Base-by-base conservation (phyloP, 139 green algal species). In the Eudorina sp. region DNA sequence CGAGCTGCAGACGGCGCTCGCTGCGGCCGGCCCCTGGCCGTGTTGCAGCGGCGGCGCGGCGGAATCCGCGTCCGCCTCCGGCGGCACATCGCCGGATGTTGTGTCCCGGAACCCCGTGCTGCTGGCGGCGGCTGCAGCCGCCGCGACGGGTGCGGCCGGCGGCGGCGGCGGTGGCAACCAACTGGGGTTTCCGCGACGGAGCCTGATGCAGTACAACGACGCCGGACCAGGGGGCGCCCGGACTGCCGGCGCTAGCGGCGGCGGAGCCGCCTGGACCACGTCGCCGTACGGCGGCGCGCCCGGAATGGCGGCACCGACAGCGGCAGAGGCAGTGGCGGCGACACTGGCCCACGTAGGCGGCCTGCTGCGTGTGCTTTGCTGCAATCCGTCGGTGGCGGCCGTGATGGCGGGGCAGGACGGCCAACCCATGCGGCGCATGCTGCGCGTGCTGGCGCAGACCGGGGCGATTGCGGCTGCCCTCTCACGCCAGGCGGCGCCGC, bases 321-420 rank as follows among this genome's bases (percentile, higher is more conserved):
- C 43, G 41, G 60, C 81, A 43, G 81, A 87, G 66, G 81, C 81
- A 6, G 45, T 87, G 81, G 81, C 60, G n/a, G 43, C 46, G 64
- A 87, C 81, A 31, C 62, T 87, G 60, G 60, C 29, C 16, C 62
- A 87, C 81, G 81, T 75, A 21, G 81, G 62, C 13, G 81, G 81
- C 23, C 81, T 87, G 81, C 66, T 87, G 81, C 64, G 81, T 19
- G 81, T 78, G 45, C 81, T 87, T 62, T 66, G 45, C 64, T 87
- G 62, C 66, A 34, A 78, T 7, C 25, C 60, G 0, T 38, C 43
- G 31, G 81, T 78, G 4, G 81, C 81, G 31, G 45, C 60, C 18
- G 60, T 45, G 4, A 51, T 87, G 62, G 81, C 46, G n/a, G 46
- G 18, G 60, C 58, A 43, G 27, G 45, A 68, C 45, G 81, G 81